These are phyloP conservation scores for Candida rishiriensis DNA, from an alignment of 805 yeast genomes.

Conservation along the genomic window DNA sequence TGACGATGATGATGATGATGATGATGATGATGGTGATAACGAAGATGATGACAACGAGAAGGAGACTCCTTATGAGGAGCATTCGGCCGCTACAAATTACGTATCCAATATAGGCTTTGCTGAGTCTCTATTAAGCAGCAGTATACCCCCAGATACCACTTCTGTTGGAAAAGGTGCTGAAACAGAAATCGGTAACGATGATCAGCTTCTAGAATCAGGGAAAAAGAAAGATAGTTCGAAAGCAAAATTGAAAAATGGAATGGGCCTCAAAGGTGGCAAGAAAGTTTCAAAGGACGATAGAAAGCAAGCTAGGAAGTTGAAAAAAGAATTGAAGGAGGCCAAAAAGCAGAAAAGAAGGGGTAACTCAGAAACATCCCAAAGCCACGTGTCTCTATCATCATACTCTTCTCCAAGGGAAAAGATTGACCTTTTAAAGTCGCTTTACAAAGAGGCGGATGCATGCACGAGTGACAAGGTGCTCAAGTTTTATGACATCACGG, in stretches of 20 bases:
- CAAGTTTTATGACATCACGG: constrained; percentile 52
- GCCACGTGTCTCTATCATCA: neutral
- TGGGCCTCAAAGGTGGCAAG: neutral
- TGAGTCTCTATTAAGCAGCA: neutral
- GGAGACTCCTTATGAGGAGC: constrained; percentile 4
- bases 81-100: constrained; percentile 9
- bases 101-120: constrained; percentile 3
- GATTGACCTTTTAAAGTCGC: constrained; percentile 11
- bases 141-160: constrained; percentile 1
- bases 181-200: constrained; percentile 4
- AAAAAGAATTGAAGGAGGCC: constrained; percentile 15
- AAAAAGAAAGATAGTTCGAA: neutral
- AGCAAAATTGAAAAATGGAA: neutral
- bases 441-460: constrained; percentile 14
- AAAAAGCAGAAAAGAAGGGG: constrained; percentile 11
- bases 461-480: constrained; percentile 30
- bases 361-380: constrained; percentile 1
- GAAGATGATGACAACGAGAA: constrained; percentile 4
- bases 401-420: constrained; percentile 13
- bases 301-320: constrained; percentile 21
- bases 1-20: neutral
- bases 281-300: constrained; percentile 13
- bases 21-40: constrained; percentile 3
- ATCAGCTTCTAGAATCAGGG: neutral
- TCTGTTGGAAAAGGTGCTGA: neutral